Evolutionary conservation across 306 rosid genomes (phyloP).

Genomic region (Quercus dentata): DNA sequence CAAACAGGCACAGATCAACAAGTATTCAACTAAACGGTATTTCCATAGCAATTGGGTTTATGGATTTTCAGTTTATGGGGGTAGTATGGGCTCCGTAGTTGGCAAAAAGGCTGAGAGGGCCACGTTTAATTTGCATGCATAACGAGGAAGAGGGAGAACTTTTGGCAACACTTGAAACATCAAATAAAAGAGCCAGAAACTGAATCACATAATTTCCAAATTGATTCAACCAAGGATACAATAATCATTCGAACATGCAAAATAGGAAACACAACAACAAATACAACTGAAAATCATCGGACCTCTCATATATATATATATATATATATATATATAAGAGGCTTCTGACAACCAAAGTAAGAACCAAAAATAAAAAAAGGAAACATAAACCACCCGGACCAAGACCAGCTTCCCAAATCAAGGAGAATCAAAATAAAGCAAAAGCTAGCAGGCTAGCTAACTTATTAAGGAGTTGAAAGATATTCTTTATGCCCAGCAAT

Average conservation of each 20-base stretch:
- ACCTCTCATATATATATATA: neutral
- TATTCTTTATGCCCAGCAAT: conserved; percentile 4
- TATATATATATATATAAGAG: neutral
- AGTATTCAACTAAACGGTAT: too few relatives aligned
- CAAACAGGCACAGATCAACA: too few relatives aligned
- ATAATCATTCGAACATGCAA: neutral
- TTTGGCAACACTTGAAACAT: neutral
- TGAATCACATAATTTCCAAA: neutral
- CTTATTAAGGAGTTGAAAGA: neutral
- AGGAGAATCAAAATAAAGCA: neutral
- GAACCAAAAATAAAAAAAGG: neutral
- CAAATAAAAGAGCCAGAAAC: neutral
- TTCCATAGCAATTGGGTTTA: too few relatives aligned
- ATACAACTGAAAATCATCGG: neutral
- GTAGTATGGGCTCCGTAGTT: too few relatives aligned
- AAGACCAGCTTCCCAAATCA: neutral
- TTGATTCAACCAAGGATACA: neutral
- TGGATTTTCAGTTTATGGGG: too few relatives aligned
- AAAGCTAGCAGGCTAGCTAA: neutral
- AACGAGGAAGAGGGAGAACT: too few relatives aligned
- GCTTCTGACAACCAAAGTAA: neutral
- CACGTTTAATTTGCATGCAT: neutral
- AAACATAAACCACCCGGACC: neutral
- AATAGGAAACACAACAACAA: neutral
- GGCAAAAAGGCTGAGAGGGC: too few relatives aligned